A percentile compares a stretch with the other conserved stretches of the same genome.
Conservation (phyloP, 768 basidiomycete species). For the Podaxis sp. region DNA sequence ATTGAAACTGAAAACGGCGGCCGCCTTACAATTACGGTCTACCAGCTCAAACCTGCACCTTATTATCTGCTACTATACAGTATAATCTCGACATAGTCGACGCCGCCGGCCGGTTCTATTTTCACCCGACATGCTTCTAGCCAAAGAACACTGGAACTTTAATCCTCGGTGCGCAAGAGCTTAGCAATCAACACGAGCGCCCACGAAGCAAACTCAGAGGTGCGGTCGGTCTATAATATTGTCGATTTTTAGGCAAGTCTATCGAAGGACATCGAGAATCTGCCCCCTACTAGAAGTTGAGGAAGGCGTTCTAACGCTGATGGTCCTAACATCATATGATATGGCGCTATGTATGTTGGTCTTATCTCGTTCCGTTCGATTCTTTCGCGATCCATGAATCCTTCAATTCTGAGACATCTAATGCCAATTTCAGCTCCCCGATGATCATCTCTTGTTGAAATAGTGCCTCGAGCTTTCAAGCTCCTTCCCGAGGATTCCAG, state of each 20-base stretch:
- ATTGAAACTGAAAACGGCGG: background rate
- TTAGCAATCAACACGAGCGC: background rate
- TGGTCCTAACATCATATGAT: background rate
- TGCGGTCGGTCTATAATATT: background rate
- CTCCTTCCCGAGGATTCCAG: constrained; percentile 3
- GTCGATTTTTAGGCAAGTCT: background rate
- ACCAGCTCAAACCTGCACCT: background rate
- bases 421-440: background rate
- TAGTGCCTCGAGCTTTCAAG: background rate
- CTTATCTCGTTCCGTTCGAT: constrained; percentile 10
- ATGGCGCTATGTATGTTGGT: background rate
- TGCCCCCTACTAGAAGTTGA: background rate
- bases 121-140: background rate
- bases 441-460: background rate
- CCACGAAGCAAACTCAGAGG: background rate
- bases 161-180: background rate
- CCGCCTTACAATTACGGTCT: background rate
- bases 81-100: background rate
- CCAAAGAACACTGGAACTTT: background rate
- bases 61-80: background rate
- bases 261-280: background rate
- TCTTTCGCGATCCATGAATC: background rate
- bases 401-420: background rate
- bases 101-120: background rate
- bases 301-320: background rate